Evolutionary conservation across 2,329 filamentous ascomycete species (phyloP), one percentile per base, ranked within the genome.

Genomic region (Conoideocrella luteorostrata): DNA sequence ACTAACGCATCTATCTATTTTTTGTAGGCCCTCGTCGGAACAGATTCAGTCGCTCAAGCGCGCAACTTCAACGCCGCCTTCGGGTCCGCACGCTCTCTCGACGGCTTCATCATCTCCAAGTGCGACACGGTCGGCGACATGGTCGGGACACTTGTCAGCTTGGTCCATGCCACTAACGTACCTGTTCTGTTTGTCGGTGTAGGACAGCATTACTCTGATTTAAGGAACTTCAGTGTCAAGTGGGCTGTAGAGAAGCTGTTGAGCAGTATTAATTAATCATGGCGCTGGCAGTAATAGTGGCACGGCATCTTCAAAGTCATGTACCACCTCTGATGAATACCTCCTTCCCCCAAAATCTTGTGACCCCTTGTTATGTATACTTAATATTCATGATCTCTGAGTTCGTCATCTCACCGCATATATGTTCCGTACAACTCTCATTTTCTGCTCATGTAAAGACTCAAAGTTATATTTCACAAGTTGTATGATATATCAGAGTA

Each of bases 71-170:
- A 96, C 60, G 81, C 84, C 29, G 86, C 88, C 2, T 97, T 98
- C 67, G 94, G 93, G 24, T 74, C 79, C 5, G 82, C 81, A 12
- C 75, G 91, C 45, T 78, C 79, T 22, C 75, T 98, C 29, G 94
- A 98, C 66, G 93, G 93, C 5, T 98, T 98, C 66, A 95, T 98
- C 61, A 96, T 98, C 56, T 91, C 85, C 48, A 98, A 98, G 67
- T 97, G 93, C 63, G 93, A 98, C 68, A 98, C 93, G 0, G 94
- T 98, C 29, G 94, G 93, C n/a, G 91, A 96, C 68, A 97, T 97
- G 90, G 89, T 96, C 34, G 89, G 78, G 54, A 96, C 91, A 3
- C 72, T 98, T 50, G 93, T 98, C 50, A 95, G 88, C 62, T 91
- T 98, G 72, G 91, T 98, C 30, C 91, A 97, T 68, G 91, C 93